Evolutionary conservation across 1,139 yeast genomes (phyloP).

Genomic region (Magnusiomyces ingens): DNA sequence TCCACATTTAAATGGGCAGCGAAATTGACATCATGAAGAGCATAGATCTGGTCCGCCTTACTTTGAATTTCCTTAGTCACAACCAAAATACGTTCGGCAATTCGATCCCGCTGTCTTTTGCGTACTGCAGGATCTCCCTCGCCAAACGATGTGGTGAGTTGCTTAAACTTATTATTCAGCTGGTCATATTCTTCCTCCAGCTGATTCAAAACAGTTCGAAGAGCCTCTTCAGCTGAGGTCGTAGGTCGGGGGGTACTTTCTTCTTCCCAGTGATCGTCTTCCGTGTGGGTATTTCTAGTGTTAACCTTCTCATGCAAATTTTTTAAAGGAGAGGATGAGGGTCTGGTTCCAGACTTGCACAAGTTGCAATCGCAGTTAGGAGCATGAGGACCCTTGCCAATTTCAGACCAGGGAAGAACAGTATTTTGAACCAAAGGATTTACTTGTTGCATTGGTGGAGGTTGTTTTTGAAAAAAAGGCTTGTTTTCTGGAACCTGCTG

Average conservation of each 20-base stretch:
- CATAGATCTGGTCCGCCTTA: constrained; percentile 32
- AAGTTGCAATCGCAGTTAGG: neutral
- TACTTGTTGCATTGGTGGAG: too few species aligned
- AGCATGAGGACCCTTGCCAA: too few species aligned
- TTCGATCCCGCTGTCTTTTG: constrained; percentile 22
- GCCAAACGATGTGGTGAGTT: constrained; percentile 24
- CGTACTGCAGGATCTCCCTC: constrained; percentile 26
- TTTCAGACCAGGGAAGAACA: too few species aligned
- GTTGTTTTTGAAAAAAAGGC: too few species aligned
- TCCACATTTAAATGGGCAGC: constrained; percentile 17
- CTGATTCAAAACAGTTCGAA: constrained; percentile 22
- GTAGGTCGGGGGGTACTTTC: constrained; percentile 30
- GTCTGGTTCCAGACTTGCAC: neutral
- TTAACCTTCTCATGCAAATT: neutral
- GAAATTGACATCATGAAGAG: constrained; percentile 26
- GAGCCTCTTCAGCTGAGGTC: constrained; percentile 28
- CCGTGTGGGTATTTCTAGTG: neutral
- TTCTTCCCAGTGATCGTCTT: constrained; percentile 19
- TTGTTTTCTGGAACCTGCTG: too few species aligned
- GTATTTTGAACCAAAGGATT: too few species aligned
- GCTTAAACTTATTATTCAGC: constrained; percentile 22
- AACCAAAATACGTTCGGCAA: constrained; percentile 23
- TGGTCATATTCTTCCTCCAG: constrained; percentile 25
- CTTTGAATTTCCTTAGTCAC: constrained; percentile 27
- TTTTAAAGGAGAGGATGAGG: neutral